These are phyloP conservation scores for Kodamaea kakaduensis DNA, from an alignment of 805 yeast species.

Conservation along the genomic window DNA sequence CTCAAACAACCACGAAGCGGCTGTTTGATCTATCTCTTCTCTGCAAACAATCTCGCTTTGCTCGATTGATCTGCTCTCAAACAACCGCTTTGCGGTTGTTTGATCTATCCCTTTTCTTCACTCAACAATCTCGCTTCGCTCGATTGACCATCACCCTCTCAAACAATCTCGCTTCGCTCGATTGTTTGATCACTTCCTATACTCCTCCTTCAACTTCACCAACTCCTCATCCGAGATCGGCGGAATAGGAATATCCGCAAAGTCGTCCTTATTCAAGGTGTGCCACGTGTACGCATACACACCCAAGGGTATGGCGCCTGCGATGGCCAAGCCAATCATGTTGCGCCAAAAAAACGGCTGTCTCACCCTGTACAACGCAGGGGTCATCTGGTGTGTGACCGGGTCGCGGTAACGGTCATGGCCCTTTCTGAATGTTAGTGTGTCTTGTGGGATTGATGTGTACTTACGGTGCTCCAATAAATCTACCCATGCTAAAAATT, in stretches of 20 bases:
- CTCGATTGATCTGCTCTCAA: no score
- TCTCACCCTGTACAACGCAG: conserved; percentile 89
- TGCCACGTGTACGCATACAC: conserved; percentile 64
- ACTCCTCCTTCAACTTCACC: conserved; percentile 66
- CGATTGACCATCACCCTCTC: neutral
- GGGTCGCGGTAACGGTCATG: conserved; percentile 53
- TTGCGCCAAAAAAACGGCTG: conserved; percentile 80
- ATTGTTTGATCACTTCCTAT: conserved; percentile 17
- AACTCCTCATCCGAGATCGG: conserved; percentile 80
- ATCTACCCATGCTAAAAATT: conserved; percentile 15
- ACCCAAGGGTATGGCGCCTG: conserved; percentile 63
- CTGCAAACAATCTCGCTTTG: no score
- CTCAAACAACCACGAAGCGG: no score
- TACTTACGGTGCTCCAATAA: conserved; percentile 18
- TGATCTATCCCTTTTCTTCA: neutral
- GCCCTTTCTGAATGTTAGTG: conserved; percentile 31
- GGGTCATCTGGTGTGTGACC: conserved; percentile 80
- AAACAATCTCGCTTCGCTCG: neutral
- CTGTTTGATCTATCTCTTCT: neutral
- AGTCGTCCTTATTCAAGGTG: conserved; percentile 71
- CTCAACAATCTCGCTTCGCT: neutral
- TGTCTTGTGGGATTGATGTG: neutral
- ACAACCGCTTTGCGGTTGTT: no score
- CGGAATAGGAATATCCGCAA: conserved; percentile 90
- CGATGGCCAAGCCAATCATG: conserved; percentile 53